Base-by-base conservation (phyloP, 2,329 filamentous ascomycete genomes). In the Lasiodiplodia theobromae region DNA sequence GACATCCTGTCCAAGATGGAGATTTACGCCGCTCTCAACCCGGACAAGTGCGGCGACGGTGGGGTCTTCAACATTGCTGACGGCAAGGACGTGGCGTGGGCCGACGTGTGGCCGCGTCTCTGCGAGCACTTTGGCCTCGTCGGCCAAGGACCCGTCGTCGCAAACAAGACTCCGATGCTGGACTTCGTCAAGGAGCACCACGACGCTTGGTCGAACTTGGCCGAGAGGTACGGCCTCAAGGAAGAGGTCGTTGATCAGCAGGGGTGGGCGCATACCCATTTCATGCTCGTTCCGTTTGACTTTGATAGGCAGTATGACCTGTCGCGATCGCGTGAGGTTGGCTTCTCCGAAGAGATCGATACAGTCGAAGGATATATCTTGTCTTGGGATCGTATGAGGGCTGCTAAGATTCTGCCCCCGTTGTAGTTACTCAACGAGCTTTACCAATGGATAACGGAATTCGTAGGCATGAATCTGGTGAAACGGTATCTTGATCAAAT, bases 241-340 rank as follows among this genome's bases (percentile, higher is more conserved):
- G 74, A 67, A 77, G 84, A 71, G 70, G 84, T 53, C 78, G 85
- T 71, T 76, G 80, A 69, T 75, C 84, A 57, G 25, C 53, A 57
- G 25, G 56, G 56, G 34, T 40, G 56, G 56, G 34, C 14, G n/a
- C 34, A 60, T 23, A 37, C 53, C 18, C 28, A 81, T 69, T 81
- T 82, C 58, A 74, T 84, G 64, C 75, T 84, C 69, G 79, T 78
- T 11, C 74, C 77, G 65, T 82, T 83, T 69, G 80, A 83, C 70
- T 82, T 81, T 67, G 82, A 84, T 70, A 75, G 82, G 52, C 80
- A 83, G 52, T 81, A 80, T 70, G 81, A 84, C 71, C 82, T 84
- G 79, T 78, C 70, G 12, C 80, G 81, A 74, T 77, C 79, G 73
- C 81, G 83, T 72, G 76, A 73, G 25, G 78, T 76, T 7, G 79